A percentile compares a stretch with the other conserved stretches of the same genome.
Conservation (phyloP, 129 eudicot genomes). For the Escallonia herrerae region DNA sequence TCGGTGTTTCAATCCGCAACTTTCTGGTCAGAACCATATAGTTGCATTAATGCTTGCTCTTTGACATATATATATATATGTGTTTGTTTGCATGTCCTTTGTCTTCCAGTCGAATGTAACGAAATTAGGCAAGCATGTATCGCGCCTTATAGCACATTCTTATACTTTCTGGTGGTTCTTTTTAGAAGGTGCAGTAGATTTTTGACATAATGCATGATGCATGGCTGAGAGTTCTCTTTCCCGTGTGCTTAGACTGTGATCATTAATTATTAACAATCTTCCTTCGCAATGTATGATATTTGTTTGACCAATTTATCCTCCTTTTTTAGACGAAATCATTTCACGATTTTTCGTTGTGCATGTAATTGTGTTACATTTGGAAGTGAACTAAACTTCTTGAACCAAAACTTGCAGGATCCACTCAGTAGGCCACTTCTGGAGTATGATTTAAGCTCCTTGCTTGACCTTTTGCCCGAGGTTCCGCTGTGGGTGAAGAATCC, state of each 20-base stretch:
- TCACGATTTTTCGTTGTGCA: not conserved
- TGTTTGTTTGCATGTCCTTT: not conserved
- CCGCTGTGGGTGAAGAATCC: conserved; percentile 86
- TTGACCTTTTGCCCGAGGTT: conserved; percentile 53
- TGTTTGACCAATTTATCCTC: not conserved
- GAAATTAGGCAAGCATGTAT: not conserved
- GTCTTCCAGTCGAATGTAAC: not conserved
- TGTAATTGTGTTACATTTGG: not conserved
- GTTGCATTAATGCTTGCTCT: not conserved
- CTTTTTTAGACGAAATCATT: not conserved
- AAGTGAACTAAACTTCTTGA: not conserved
- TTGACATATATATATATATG: not conserved
- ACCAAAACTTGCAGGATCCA: conserved; percentile 48
- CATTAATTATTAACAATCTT: not conserved
- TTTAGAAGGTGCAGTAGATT: not conserved
- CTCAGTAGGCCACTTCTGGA: conserved; percentile 40
- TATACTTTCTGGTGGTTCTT: not conserved
- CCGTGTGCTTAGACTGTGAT: not conserved
- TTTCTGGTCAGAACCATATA: no score
- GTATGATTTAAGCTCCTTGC: conserved; percentile 42
- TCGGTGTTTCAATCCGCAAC: not conserved
- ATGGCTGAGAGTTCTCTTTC: not conserved
- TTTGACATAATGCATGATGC: conserved; percentile 20
- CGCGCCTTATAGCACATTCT: not conserved
- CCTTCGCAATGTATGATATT: conserved; percentile 7